Evolutionary conservation across 2,329 filamentous ascomycete species (phyloP).

Genomic region (Pestalotiopsis sp.): DNA sequence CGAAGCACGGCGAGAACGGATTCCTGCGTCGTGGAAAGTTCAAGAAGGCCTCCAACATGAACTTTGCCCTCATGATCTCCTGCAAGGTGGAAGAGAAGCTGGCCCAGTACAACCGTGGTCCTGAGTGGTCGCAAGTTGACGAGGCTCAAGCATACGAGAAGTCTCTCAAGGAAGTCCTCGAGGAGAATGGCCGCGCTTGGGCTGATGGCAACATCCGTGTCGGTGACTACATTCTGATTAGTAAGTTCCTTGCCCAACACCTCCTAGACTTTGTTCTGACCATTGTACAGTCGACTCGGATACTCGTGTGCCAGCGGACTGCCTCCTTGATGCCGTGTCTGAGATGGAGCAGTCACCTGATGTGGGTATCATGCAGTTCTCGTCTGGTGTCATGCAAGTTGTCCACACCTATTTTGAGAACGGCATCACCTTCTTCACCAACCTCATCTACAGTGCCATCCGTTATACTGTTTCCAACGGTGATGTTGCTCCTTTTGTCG

Average conservation of each 20-base stretch:
- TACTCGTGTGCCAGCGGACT: constrained; percentile 69
- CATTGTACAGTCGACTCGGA: constrained; percentile 60
- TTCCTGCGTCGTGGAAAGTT: constrained; percentile 64
- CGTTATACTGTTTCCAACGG: constrained; percentile 71
- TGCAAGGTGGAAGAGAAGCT: constrained; percentile 65
- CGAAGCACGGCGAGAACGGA: constrained; percentile 63
- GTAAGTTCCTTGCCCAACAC: constrained; percentile 20
- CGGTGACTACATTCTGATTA: constrained; percentile 66
- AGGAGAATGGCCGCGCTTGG: constrained; percentile 57
- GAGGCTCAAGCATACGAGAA: constrained; percentile 52
- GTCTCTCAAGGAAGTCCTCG: constrained; percentile 51
- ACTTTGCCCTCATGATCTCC: constrained; percentile 66
- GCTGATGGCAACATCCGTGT: constrained; percentile 63
- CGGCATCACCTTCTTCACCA: constrained; percentile 74
- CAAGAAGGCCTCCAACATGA: constrained; percentile 79
- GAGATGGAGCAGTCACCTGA: constrained; percentile 73
- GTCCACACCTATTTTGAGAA: constrained; percentile 74
- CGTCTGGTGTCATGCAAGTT: constrained; percentile 78
- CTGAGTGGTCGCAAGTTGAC: constrained; percentile 43
- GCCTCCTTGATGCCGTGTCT: constrained; percentile 67
- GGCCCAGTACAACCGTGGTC: constrained; percentile 44
- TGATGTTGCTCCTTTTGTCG: constrained; percentile 75
- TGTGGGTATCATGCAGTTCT: constrained; percentile 73
- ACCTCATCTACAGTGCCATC: constrained; percentile 76
- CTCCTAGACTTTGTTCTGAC: constrained; percentile 11